A percentile compares a stretch with the other conserved stretches of the same genome.
These are phyloP conservation scores for Xerocomellus intermedius DNA, from an alignment of 768 basidiomycete genomes.

Conservation along the genomic window DNA sequence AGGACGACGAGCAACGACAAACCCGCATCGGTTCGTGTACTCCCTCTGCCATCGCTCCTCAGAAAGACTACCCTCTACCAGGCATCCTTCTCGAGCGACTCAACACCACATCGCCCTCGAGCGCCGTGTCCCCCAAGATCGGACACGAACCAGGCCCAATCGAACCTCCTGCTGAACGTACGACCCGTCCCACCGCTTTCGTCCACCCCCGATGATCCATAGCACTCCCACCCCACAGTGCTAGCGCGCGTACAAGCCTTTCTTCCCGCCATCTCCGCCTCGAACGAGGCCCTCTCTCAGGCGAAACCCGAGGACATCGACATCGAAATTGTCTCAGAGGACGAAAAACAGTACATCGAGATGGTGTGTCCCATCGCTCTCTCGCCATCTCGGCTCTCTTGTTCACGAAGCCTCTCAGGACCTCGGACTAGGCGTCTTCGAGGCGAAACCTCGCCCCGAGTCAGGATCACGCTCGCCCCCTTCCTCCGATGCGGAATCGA, in stretches of 20 bases:
- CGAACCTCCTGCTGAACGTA: constrained; percentile 50
- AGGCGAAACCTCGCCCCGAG: constrained; percentile 32
- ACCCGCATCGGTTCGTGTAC: constrained; percentile 38
- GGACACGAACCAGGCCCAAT: constrained; percentile 35
- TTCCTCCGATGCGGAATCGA: constrained; percentile 8
- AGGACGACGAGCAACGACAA: constrained; percentile 46
- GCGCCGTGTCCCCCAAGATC: constrained; percentile 21
- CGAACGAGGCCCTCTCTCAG: constrained; percentile 53
- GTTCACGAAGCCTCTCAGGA: constrained; percentile 40
- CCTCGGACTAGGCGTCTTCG: constrained; percentile 63
- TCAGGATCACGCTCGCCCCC: constrained; percentile 10
- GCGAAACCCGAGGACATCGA: constrained; percentile 59
- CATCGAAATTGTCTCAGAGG: constrained; percentile 59
- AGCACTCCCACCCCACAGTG: constrained; percentile 40
- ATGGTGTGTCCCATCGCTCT: constrained; percentile 45
- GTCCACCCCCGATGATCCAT: constrained; percentile 2
- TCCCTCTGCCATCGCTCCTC: not conserved
- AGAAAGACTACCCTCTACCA: constrained; percentile 16
- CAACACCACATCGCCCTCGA: constrained; percentile 24
- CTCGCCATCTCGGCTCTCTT: too few relatives aligned
- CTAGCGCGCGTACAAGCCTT: constrained; percentile 65
- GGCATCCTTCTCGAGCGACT: constrained; percentile 44
- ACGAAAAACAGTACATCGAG: constrained; percentile 56
- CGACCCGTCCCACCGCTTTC: constrained; percentile 20
- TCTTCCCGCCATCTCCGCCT: constrained; percentile 63